A percentile compares a stretch with the other conserved stretches of the same genome.
phyloP scores from a whole-genome alignment of 345 rosid genomes.

The Rhodamnia rubescens region DNA sequence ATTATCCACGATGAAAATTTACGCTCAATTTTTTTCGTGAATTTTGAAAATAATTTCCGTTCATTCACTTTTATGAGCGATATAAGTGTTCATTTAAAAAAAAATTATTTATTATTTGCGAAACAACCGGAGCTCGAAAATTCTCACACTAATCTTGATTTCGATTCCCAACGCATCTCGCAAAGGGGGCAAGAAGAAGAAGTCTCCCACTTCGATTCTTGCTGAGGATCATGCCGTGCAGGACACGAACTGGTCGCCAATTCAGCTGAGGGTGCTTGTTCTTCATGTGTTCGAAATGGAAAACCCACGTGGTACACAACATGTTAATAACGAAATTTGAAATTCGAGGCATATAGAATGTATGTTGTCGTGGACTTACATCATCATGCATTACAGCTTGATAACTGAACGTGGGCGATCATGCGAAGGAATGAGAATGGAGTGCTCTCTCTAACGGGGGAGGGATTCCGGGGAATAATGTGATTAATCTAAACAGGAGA shows the following conservation, averaged over 20 bases:
- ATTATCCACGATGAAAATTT: too few relatives aligned
- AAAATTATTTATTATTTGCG: too few relatives aligned
- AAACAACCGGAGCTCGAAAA: background rate
- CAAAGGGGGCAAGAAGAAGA: background rate
- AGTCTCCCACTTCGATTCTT: background rate
- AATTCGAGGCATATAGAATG: background rate
- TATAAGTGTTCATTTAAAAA: too few relatives aligned
- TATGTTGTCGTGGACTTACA: background rate
- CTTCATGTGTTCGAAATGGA: background rate
- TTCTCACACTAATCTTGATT: background rate
- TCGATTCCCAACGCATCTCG: background rate
- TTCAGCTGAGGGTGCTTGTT: background rate
- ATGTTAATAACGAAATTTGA: background rate
- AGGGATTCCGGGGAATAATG: background rate
- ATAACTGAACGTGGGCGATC: background rate
- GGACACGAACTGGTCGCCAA: slow-evolving; percentile 10
- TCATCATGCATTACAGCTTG: background rate
- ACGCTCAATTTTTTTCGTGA: too few relatives aligned
- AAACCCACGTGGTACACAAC: background rate
- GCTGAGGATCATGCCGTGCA: slow-evolving; percentile 19
- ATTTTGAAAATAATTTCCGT: too few relatives aligned
- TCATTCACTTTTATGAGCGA: too few relatives aligned
- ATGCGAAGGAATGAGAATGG: background rate
- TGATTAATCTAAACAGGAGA: background rate
- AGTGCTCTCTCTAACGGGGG: background rate